phyloP scores from a whole-genome alignment of 2,329 filamentous ascomycete species.

The Tolypocladium nubicola region DNA sequence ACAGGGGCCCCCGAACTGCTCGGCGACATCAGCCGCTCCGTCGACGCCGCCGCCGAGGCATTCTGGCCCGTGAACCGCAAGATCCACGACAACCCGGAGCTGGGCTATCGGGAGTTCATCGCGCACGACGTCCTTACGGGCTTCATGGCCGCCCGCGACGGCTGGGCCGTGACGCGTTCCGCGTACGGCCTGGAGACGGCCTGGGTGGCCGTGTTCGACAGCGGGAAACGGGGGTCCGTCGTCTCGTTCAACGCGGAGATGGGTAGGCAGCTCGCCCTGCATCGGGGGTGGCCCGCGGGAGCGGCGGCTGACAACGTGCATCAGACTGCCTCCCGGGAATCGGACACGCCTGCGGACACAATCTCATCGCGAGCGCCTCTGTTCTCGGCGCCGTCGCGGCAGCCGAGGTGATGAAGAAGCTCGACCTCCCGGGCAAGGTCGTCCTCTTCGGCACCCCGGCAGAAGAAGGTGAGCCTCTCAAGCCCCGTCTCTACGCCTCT shows the following conservation, averaged over 20 bases:
- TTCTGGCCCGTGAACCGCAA: conserved; percentile 25
- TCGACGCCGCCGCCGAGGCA: conserved; percentile 8
- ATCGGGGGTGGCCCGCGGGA: no score
- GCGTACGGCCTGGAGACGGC: conserved; percentile 32
- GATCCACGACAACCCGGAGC: conserved; percentile 32
- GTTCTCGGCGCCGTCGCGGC: no score
- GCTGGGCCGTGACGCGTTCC: conserved; percentile 27
- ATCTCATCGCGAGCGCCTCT: conserved; percentile 21
- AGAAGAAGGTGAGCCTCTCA: no score
- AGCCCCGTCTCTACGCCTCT: no score
- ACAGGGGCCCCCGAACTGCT: conserved; percentile 12
- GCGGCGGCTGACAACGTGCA: no score
- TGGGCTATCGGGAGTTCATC: conserved; percentile 27
- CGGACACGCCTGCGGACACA: conserved; percentile 44
- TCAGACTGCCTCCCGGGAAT: conserved; percentile 36
- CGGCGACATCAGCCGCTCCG: conserved; percentile 24
- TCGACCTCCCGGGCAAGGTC: no score
- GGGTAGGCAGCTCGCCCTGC: conserved; percentile 4
- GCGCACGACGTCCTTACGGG: conserved; percentile 28
- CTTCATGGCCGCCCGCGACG: conserved; percentile 20
- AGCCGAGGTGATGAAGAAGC: no score
- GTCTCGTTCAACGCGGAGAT: conserved; percentile 31
- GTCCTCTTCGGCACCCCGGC: no score
- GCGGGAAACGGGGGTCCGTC: conserved; percentile 19
- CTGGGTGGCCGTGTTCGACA: conserved; percentile 28